phyloP scores from a whole-genome alignment of 441 rosid genomes.

The Omphalea diandra region DNA sequence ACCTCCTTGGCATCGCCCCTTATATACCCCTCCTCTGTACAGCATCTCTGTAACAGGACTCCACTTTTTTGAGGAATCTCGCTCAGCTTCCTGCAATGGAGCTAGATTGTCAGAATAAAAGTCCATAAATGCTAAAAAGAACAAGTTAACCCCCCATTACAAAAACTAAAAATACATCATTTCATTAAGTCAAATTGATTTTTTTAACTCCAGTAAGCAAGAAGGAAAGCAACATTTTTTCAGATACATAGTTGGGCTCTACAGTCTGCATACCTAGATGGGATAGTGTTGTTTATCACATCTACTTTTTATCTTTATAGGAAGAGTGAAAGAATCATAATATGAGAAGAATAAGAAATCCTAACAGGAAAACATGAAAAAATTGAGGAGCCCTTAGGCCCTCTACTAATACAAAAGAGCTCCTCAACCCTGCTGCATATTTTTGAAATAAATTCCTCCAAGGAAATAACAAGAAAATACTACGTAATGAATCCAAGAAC shows the following conservation, averaged over 20 bases:
- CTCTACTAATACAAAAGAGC: not conserved
- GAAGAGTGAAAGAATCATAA: not conserved
- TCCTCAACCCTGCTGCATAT: not conserved
- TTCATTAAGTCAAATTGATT: not conserved
- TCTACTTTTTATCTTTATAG: not conserved
- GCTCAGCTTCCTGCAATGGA: constrained; percentile 75
- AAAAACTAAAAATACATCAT: constrained; percentile 6
- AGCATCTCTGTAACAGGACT: constrained; percentile 77
- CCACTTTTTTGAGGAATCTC: constrained; percentile 85
- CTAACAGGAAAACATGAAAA: not conserved
- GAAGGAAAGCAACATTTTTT: not conserved
- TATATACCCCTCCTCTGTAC: constrained; percentile 87
- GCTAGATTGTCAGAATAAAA: constrained; percentile 21
- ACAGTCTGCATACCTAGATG: not conserved
- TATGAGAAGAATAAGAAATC: not conserved
- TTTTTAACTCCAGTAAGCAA: not conserved
- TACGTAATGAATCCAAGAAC: not conserved
- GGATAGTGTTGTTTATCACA: not conserved
- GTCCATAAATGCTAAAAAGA: not conserved
- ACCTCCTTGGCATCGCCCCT: constrained; percentile 92
- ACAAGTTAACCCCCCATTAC: not conserved
- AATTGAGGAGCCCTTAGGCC: not conserved
- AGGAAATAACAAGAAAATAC: not conserved
- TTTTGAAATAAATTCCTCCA: not conserved
- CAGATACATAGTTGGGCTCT: not conserved